Base-by-base conservation (phyloP, 1,284 basidiomycete species). In the Leucoagaricus sp. region DNA sequence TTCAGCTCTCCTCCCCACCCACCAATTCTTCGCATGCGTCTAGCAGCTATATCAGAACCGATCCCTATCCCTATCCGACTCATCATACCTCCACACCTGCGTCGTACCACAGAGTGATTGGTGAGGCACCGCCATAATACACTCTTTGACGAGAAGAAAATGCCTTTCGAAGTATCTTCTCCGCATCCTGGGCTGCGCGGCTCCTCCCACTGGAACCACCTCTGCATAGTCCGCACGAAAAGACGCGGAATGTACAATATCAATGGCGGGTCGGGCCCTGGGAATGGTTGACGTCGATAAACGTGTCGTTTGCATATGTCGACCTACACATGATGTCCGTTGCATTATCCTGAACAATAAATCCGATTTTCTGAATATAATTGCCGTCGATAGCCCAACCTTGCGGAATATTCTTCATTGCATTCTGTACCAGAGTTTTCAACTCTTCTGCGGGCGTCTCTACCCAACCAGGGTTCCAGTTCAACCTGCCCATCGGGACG, bases 241-340 rank as follows among this genome's bases (percentile, higher is more conserved):
- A 87, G 61, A 15, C 85, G 80, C 40, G 84, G 81, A 55, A 87
- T 76, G 69, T 85, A 87, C 15, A 81, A 67, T 7, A 69, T 25
- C 44, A 87, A 71, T 8, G 86, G 86, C 15, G 84, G 84, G 63
- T 87, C 84, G 21, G 87, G 72, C 86, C 85, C 85, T 87, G 57
- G 21, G 4, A n/a, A 42, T 15, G 12, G 10, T 3, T 33, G 2
- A 19, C 21, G 10, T 19, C 17, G n/a, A 31, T 23, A 36, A 28
- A 10, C 38, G 19, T n/a, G 21, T 41, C 2, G 23, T 31, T 1
- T 38, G 23, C 23, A 5, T 12, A 26, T 51, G 36, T 21, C 42
- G 25, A 71, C 81, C 60, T 61, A 87, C 86, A 87, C 25, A 87
- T 78, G 9, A 85, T 67, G 65, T 87, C 85, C 12, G 85, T 86